Evolutionary conservation across 148 eudicot species (phyloP).

Genomic region (Chenopodium berlandieri): DNA sequence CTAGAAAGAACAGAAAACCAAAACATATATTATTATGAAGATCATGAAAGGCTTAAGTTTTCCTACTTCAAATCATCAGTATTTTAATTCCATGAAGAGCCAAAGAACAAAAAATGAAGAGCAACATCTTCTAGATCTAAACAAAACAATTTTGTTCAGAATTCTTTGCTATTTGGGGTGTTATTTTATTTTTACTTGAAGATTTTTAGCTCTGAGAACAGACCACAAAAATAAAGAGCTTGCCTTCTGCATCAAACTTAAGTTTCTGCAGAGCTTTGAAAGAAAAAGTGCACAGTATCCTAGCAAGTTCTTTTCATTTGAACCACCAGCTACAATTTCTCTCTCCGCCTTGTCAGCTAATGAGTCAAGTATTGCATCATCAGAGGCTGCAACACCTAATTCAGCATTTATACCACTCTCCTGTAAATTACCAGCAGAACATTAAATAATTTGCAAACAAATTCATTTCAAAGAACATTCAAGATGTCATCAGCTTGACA

Average conservation of each 20-base stretch:
- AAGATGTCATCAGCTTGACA: neutral
- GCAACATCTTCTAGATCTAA: neutral
- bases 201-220: neutral
- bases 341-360: conserved; percentile 80
- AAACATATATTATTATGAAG: conserved; percentile 16
- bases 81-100: neutral
- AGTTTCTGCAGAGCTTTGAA: conserved; percentile 83
- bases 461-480: neutral
- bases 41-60: neutral
- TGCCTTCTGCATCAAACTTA: conserved; percentile 94
- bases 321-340: conserved; percentile 77
- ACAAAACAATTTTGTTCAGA: neutral
- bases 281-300: conserved; percentile 82
- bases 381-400: conserved; percentile 91
- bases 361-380: conserved; percentile 84
- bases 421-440: conserved; percentile 38
- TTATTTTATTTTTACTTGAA: neutral
- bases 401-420: conserved; percentile 84
- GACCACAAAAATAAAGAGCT: conserved; percentile 23
- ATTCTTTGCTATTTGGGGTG: neutral
- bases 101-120: neutral
- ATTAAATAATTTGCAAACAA: neutral
- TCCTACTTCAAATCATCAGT: neutral
- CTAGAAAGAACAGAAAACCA: conserved; percentile 41
- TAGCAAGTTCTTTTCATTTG: conserved; percentile 68